Evolutionary conservation across 2,329 filamentous ascomycete species (phyloP), one percentile per base, ranked within the genome.

Genomic region (Aspergillus udagawae): DNA sequence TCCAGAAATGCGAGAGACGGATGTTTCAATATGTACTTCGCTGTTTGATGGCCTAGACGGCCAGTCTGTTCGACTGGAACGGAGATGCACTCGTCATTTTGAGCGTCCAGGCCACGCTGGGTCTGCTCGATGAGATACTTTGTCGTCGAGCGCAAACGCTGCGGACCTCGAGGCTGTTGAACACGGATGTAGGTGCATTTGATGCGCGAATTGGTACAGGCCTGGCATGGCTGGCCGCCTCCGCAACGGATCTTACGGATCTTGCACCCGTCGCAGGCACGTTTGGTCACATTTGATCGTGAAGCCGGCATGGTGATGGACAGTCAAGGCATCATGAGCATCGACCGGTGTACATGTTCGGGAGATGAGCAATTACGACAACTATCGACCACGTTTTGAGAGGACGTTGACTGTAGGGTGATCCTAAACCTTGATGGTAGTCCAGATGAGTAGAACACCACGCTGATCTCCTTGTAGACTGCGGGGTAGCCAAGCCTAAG

Each of bases 241-340:
- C 76, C 77, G 65, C 80, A 83, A 49, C 77, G 76, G 57, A 82
- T 77, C 69, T 83, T 83, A 54, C 80, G 75, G 45, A 83, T 75
- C 69, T 80, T 82, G 70, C 80, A 83, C 21, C 75, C 79, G 59
- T 82, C 80, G 65, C 80, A 82, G 10, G 80, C 79, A 29, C 78
- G 65, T 57, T 75, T 77, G 47, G 67, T 67, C 45, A 70, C 56
- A 4, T 14, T 52, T 20, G 52, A 41, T 59, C 56, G 52, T 20
- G 14, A 45, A 29, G 56, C 57, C 21, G 58, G 54, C 59, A 63
- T 65, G 25, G 44, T 55, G 52, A 7, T 21, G 14, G 29, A 53
- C 10, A 32, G 8, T 41, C 20, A 28, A 12, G 23, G 49, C 54
- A 52, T 52, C 42, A 28, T 52, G 23, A 35, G 3, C 14, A 44